Conservation (phyloP, 345 rosid species). For the Xanthoceras sorbifolium region DNA sequence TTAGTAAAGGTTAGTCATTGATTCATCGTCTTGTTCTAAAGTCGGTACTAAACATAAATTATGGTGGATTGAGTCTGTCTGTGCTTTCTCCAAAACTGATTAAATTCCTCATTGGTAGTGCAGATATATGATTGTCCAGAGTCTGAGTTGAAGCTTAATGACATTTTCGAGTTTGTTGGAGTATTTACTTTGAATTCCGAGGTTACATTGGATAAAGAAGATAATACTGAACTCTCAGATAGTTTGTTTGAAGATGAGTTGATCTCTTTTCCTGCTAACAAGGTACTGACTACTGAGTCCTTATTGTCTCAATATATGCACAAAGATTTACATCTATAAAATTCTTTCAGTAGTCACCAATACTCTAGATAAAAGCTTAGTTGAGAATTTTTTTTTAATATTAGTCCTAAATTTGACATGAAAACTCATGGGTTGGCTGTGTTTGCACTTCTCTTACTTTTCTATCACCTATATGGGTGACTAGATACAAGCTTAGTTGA, state of each 20-base stretch:
- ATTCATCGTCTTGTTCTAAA: too few species aligned
- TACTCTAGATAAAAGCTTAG: background rate
- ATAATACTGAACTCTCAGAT: slow-evolving; percentile 45
- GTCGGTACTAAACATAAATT: background rate
- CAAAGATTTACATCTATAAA: background rate
- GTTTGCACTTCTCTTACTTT: too few species aligned
- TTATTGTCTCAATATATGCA: background rate
- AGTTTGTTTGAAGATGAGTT: slow-evolving; percentile 50
- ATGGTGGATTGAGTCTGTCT: background rate
- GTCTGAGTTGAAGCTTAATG: slow-evolving; percentile 82
- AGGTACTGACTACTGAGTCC: slow-evolving; percentile 46
- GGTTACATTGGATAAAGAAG: slow-evolving; percentile 35
- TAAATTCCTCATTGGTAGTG: slow-evolving; percentile 6
- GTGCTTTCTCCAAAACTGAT: slow-evolving; percentile 5
- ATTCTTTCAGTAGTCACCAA: background rate
- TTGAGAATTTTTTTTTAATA: background rate
- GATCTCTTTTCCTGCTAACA: slow-evolving; percentile 57
- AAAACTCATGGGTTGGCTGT: too few species aligned
- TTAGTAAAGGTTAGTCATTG: slow-evolving; percentile 76
- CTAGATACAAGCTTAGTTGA: too few species aligned
- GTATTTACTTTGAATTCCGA: slow-evolving; percentile 67
- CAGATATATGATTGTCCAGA: slow-evolving; percentile 86
- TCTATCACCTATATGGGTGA: too few species aligned
- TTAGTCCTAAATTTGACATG: too few species aligned
- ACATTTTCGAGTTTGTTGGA: slow-evolving; percentile 85